phyloP scores from a whole-genome alignment of 768 basidiomycete genomes.

The Lentinus brumalis region DNA sequence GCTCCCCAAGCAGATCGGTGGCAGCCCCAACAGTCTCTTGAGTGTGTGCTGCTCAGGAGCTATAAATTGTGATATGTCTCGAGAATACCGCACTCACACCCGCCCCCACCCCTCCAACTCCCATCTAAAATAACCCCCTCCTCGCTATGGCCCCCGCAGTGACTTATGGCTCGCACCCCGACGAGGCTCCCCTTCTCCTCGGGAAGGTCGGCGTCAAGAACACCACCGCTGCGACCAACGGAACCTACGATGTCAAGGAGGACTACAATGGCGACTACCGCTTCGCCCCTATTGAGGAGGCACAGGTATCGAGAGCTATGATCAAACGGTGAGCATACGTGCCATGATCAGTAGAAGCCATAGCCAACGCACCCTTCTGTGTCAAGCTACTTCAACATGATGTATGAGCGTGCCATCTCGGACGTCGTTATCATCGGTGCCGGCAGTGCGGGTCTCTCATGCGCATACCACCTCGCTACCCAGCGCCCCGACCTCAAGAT shows the following conservation, averaged over 20 bases:
- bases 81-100: neutral
- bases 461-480: slow-evolving; percentile 72
- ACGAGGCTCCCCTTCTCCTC: slow-evolving; percentile 23
- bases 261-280: slow-evolving; percentile 65
- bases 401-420: slow-evolving; percentile 75
- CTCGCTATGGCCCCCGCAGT: slow-evolving; percentile 41
- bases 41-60: neutral
- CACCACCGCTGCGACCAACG: slow-evolving; percentile 1
- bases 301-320: slow-evolving; percentile 77
- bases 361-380: neutral
- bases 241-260: slow-evolving; percentile 44
- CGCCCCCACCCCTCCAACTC: neutral
- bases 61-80: slow-evolving; percentile 9
- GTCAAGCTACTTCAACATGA: slow-evolving; percentile 66
- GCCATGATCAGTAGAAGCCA: neutral
- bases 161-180: slow-evolving; percentile 30
- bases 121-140: neutral
- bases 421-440: slow-evolving; percentile 80
- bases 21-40: neutral
- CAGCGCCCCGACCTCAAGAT: slow-evolving; percentile 66
- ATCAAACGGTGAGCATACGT: slow-evolving; percentile 53
- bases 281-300: slow-evolving; percentile 76
- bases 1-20: neutral
- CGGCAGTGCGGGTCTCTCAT: slow-evolving; percentile 65
- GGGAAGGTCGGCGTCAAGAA: slow-evolving; percentile 26